Evolutionary conservation across 2,329 filamentous ascomycete genomes (phyloP).

Genomic region (Corynespora cassiicola): DNA sequence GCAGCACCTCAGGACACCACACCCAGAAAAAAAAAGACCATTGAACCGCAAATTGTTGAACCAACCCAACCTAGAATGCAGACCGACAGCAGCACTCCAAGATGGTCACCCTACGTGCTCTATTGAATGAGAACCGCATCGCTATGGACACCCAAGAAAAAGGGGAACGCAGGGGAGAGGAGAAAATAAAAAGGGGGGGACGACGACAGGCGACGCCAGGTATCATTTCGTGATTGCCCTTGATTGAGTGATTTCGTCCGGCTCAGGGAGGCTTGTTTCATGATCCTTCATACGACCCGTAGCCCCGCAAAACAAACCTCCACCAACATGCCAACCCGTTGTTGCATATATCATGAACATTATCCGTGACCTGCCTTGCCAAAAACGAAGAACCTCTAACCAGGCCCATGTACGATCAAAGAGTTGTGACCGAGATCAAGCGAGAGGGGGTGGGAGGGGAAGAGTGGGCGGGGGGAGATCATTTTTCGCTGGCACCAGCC

Average conservation of each 20-base stretch:
- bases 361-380: slow-evolving; percentile 8
- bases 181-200: slow-evolving; percentile 25
- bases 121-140: no score
- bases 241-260: slow-evolving; percentile 13
- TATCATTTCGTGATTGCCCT: slow-evolving; percentile 44
- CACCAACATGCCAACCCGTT: slow-evolving; percentile 1
- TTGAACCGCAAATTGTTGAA: no score
- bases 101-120: no score
- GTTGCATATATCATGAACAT: slow-evolving; percentile 19
- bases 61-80: no score
- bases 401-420: slow-evolving; percentile 12
- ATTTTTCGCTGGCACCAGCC: slow-evolving; percentile 26
- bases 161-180: slow-evolving; percentile 6
- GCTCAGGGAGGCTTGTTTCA: slow-evolving; percentile 19
- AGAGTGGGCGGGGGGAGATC: no score
- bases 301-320: slow-evolving; percentile 16
- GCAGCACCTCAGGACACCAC: no score
- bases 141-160: slow-evolving; percentile 12
- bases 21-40: no score
- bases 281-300: slow-evolving; percentile 30
- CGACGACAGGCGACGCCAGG: slow-evolving; percentile 41
- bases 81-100: no score
- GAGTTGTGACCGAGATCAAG: slow-evolving; percentile 8
- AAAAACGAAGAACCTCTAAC: not conserved
- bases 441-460: no score